These are phyloP conservation scores for Russula compacta DNA, from an alignment of 768 basidiomycete species.

Conservation along the genomic window DNA sequence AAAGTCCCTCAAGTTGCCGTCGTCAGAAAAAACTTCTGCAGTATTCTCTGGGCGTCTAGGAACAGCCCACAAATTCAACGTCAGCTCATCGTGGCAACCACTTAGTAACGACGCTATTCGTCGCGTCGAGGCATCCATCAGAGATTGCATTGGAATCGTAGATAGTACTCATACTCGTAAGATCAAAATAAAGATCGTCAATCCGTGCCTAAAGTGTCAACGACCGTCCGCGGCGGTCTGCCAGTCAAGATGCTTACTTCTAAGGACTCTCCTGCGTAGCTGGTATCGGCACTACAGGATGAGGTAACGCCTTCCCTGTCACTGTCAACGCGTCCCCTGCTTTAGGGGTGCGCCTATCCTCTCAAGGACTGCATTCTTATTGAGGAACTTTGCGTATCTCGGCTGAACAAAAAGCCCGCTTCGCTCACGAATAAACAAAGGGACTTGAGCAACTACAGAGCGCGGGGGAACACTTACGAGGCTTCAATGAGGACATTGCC, in stretches of 20 bases:
- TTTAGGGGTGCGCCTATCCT: conserved; percentile 46
- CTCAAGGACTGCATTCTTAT: conserved; percentile 47
- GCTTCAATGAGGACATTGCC: conserved; percentile 81
- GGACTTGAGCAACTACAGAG: not conserved
- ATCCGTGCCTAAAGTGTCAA: not conserved
- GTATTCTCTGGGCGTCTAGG: not conserved
- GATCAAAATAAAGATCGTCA: not conserved
- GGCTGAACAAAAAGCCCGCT: conserved; percentile 87
- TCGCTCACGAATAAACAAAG: not conserved
- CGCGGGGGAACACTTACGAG: conserved; percentile 39
- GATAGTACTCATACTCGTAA: not conserved
- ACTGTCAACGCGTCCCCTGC: conserved; percentile 6
- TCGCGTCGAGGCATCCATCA: not conserved
- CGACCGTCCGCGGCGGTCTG: not conserved
- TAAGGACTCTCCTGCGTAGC: not conserved
- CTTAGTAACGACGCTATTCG: no score
- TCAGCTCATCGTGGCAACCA: no score
- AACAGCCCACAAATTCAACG: not conserved
- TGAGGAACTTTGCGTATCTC: conserved; percentile 71
- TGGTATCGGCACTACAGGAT: not conserved
- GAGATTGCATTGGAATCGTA: not conserved
- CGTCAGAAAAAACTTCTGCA: not conserved
- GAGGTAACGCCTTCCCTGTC: conserved; percentile 7
- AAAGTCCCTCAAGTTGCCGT: not conserved
- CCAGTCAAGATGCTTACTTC: not conserved